These are phyloP conservation scores for Suaeda aralocaspica DNA, from an alignment of 148 eudicot genomes.

Conservation along the genomic window DNA sequence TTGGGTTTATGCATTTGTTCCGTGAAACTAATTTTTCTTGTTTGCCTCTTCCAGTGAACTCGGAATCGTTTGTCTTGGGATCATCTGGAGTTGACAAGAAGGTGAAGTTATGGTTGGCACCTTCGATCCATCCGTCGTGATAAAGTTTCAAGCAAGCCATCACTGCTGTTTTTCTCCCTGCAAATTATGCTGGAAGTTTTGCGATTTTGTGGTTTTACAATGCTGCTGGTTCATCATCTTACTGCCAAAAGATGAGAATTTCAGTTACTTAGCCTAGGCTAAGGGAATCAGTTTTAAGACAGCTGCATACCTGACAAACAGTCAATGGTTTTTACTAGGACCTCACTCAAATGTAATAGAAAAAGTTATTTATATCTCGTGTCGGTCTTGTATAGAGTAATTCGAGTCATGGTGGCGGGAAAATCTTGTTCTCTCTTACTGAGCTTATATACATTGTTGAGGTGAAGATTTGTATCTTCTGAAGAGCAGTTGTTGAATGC, in stretches of 20 bases:
- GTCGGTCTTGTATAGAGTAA: conserved; percentile 15
- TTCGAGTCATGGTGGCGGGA: conserved; percentile 10
- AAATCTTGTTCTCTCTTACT: background rate
- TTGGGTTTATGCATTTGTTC: background rate
- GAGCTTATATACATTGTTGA: background rate
- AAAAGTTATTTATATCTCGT: background rate
- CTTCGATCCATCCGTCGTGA: conserved; percentile 38
- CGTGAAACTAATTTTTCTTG: background rate
- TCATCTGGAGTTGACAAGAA: conserved; percentile 83
- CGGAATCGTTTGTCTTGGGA: conserved; percentile 44
- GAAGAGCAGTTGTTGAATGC: too few species aligned
- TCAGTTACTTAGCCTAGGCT: background rate
- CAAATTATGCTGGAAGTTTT: background rate
- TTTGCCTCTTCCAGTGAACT: conserved; percentile 42
- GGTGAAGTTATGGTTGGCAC: conserved; percentile 88
- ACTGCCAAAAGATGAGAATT: background rate
- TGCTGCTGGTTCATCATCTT: conserved; percentile 14
- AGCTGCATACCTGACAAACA: background rate
- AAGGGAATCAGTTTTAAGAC: background rate
- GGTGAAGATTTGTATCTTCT: too few species aligned
- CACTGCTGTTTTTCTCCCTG: background rate
- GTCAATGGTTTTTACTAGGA: conserved; percentile 6
- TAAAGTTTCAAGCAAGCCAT: background rate
- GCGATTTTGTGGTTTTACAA: conserved; percentile 1
- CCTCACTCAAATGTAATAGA: background rate